Evolutionary conservation across 2,329 filamentous ascomycete species (phyloP), one percentile per base, ranked within the genome.

Genomic region (Plectosphaerella plurivora): DNA sequence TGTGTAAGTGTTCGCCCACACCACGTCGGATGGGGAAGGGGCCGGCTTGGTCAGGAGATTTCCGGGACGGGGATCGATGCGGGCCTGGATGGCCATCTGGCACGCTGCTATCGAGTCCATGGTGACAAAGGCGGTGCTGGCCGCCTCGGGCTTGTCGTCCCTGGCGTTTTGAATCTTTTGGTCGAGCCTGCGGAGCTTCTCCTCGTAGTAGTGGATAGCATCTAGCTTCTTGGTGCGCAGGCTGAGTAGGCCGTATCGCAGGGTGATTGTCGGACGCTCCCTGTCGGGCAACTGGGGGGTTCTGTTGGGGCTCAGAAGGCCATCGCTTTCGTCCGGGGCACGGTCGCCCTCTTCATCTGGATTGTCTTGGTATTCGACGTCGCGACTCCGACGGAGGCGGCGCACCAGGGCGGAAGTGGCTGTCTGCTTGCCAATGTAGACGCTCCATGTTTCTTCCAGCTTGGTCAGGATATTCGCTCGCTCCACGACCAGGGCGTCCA

Each of bases 81-180:
- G 86, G 4, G 94, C 92, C 69, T 99, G 94, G 44, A 96, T 90
- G 22, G 92, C 90, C 91, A 97, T 96, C 73, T 99, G 94, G 60
- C 83, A 86, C 33, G 92, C 87, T 14, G 92, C 89, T 48, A 96
- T 94, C 4, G 91, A 94, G 72, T 97, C 90, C 91, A 99, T 95
- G 0, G 94, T 97, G 39, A 99, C 89, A 68, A 99, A 97, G 1
- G 95, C 95, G 55, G 95, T 80, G 47, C 93, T 87, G 1, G 86
- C 92, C 0, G 94, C 78, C 6, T 79, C 73, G 61, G 91, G 97
- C 4, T 88, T 80, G 66, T 89, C 89, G 62, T 84, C 83, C 25
- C 94, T 83, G 11, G 91, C 83, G 8, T 71, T 70, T 8, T 72
- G 69, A 49, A 99, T 90, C 58, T 85, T 79, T 47, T 89, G 87